These are phyloP conservation scores for Penicillium sp. DNA, from an alignment of 2,329 filamentous ascomycete genomes.

Conservation along the genomic window DNA sequence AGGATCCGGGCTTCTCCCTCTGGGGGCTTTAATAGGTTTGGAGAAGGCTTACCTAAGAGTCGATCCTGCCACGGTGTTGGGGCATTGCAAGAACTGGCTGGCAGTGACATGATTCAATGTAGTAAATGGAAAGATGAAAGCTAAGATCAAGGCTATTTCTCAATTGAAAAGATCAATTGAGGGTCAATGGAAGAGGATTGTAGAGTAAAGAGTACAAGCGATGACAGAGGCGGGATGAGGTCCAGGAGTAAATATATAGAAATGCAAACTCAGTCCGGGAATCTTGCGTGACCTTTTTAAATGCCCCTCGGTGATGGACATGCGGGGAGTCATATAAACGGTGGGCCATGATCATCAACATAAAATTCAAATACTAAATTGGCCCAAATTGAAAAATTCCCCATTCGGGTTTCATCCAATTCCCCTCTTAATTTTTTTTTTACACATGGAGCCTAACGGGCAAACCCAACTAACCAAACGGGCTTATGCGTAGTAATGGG, in stretches of 20 bases:
- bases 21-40: background rate
- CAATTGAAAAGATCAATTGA: slow-evolving; percentile 8
- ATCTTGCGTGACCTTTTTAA: slow-evolving; percentile 19
- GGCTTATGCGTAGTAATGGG: slow-evolving; percentile 41
- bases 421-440: slow-evolving; percentile 8
- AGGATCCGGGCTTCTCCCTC: too few species aligned
- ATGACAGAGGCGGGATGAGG: slow-evolving; percentile 1
- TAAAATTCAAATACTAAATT: background rate
- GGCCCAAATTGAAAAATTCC: slow-evolving; percentile 2
- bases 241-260: slow-evolving; percentile 9
- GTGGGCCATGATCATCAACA: slow-evolving; percentile 30
- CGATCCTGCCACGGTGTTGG: slow-evolving; percentile 55
- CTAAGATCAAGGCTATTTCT: background rate
- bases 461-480: slow-evolving; percentile 34
- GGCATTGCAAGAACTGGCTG: slow-evolving; percentile 23
- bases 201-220: background rate
- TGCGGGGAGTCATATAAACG: slow-evolving; percentile 42
- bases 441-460: slow-evolving; percentile 39
- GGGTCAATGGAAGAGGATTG: slow-evolving; percentile 10
- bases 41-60: slow-evolving; percentile 51
- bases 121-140: background rate
- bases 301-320: slow-evolving; percentile 24
- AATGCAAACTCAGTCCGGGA: slow-evolving; percentile 15
- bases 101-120: slow-evolving; percentile 21
- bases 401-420: background rate